phyloP scores from a whole-genome alignment of 148 eudicot genomes.

The Chenopodium quinoa region DNA sequence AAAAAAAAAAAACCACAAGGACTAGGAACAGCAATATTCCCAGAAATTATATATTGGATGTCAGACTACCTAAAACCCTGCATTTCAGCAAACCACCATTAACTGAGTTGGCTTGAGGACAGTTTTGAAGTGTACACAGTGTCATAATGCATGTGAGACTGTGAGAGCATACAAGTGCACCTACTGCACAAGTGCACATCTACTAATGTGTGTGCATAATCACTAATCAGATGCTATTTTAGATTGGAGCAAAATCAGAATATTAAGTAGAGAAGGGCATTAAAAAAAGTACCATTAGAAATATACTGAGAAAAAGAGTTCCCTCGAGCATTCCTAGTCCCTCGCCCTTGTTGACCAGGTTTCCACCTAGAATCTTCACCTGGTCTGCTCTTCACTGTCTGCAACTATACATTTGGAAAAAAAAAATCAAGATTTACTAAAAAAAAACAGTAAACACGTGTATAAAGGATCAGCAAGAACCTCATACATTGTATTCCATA shows the following conservation, averaged over 20 bases:
- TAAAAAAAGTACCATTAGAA: slow-evolving; percentile 30
- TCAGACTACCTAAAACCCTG: not conserved
- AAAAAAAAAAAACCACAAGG: not conserved
- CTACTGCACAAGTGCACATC: not conserved
- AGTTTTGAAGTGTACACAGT: not conserved
- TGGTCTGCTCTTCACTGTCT: slow-evolving; percentile 35
- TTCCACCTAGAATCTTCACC: slow-evolving; percentile 38
- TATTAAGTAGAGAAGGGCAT: not conserved
- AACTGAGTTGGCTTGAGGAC: not conserved
- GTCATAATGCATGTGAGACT: not conserved
- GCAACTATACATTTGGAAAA: not conserved
- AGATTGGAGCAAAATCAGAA: not conserved
- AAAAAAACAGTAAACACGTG: not conserved
- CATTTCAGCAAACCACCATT: not conserved
- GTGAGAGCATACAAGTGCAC: not conserved
- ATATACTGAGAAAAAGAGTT: slow-evolving; percentile 27
- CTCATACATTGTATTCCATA: not conserved
- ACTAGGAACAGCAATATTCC: not conserved
- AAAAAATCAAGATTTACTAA: not conserved
- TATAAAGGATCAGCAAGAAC: not conserved
- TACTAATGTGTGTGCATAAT: not conserved
- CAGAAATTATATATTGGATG: not conserved
- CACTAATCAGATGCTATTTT: slow-evolving; percentile 5
- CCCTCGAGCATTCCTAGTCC: slow-evolving; percentile 32
- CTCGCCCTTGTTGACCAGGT: slow-evolving; percentile 34